Evolutionary conservation across 1,284 basidiomycete genomes (phyloP).

Genomic region (Pyrrhoderma noxium): DNA sequence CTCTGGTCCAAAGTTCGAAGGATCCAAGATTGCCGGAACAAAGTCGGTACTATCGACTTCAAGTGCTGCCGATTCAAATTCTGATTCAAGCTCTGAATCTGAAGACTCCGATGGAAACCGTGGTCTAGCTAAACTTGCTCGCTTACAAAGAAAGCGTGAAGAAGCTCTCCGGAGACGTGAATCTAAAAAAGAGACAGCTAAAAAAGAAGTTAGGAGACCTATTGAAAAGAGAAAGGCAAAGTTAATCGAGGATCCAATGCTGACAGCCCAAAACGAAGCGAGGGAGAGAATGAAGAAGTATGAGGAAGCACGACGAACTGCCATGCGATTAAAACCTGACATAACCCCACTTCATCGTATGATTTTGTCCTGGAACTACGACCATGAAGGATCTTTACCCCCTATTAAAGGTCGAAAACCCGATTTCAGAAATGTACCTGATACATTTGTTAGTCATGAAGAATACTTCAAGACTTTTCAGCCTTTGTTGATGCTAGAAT

Average conservation of each 20-base stretch:
- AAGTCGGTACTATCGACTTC: slow-evolving; percentile 1
- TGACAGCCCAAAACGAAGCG: slow-evolving; percentile 34
- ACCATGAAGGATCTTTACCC: slow-evolving; percentile 55
- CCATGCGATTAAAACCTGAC: slow-evolving; percentile 77
- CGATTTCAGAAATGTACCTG: slow-evolving; percentile 45
- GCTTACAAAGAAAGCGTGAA: slow-evolving; percentile 31
- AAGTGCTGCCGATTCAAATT: slow-evolving; percentile 27
- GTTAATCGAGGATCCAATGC: slow-evolving; percentile 50
- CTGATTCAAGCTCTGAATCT: slow-evolving; percentile 32
- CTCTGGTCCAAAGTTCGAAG: slow-evolving; percentile 11
- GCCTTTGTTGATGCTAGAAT: slow-evolving; percentile 85
- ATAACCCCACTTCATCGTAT: slow-evolving; percentile 71
- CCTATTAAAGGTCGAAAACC: slow-evolving; percentile 37
- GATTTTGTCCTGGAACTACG: slow-evolving; percentile 86
- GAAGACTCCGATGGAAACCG: slow-evolving; percentile 46
- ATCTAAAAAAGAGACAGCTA: neutral
- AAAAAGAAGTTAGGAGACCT: slow-evolving; percentile 44
- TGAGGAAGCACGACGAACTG: slow-evolving; percentile 56
- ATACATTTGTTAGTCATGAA: slow-evolving; percentile 54
- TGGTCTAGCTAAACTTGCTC: slow-evolving; percentile 25
- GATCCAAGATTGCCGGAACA: slow-evolving; percentile 1
- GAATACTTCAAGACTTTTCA: slow-evolving; percentile 78
- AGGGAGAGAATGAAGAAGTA: slow-evolving; percentile 42
- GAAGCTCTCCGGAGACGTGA: slow-evolving; percentile 24
- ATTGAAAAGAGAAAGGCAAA: slow-evolving; percentile 63